Evolutionary conservation across 345 rosid genomes (phyloP).

Genomic region (Anastatica hierochuntica): DNA sequence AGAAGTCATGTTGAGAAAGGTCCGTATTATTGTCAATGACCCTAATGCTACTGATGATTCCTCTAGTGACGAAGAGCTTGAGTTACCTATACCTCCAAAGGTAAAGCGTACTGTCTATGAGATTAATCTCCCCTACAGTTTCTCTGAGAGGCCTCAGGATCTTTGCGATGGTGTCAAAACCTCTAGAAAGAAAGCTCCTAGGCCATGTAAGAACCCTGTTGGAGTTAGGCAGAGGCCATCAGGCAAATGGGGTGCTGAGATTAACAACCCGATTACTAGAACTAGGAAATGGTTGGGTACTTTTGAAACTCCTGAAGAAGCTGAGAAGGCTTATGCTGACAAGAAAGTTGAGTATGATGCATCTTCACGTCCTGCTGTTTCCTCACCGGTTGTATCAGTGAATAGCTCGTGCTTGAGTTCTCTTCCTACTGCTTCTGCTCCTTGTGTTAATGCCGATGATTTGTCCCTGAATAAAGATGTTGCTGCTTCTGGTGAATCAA

Average conservation of each 20-base stretch:
- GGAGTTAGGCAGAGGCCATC: slow-evolving; percentile 83
- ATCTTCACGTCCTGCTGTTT: background rate
- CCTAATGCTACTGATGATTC: slow-evolving; percentile 84
- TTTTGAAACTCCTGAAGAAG: slow-evolving; percentile 56
- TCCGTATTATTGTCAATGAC: slow-evolving; percentile 54
- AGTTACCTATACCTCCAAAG: background rate
- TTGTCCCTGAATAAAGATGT: slow-evolving; percentile 1
- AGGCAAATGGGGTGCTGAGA: slow-evolving; percentile 96
- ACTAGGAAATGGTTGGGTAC: slow-evolving; percentile 79
- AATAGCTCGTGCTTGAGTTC: slow-evolving; percentile 19
- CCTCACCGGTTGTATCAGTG: slow-evolving; percentile 25
- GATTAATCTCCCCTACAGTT: slow-evolving; percentile 28
- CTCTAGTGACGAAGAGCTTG: slow-evolving; percentile 56
- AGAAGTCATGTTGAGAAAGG: slow-evolving; percentile 28
- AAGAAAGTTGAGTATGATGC: slow-evolving; percentile 57
- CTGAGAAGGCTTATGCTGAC: slow-evolving; percentile 57
- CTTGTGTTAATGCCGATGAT: slow-evolving; percentile 13
- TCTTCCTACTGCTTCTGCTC: too few relatives aligned
- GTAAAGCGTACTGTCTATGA: slow-evolving; percentile 54
- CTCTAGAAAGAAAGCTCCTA: slow-evolving; percentile 8
- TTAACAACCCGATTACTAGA: slow-evolving; percentile 48
- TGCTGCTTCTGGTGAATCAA: slow-evolving; percentile 7
- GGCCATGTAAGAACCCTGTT: slow-evolving; percentile 12
- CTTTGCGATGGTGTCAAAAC: slow-evolving; percentile 39
- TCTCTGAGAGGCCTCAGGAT: slow-evolving; percentile 23